Conservation (phyloP, 2,329 filamentous ascomycete species). For the Colletotrichum limetticola region DNA sequence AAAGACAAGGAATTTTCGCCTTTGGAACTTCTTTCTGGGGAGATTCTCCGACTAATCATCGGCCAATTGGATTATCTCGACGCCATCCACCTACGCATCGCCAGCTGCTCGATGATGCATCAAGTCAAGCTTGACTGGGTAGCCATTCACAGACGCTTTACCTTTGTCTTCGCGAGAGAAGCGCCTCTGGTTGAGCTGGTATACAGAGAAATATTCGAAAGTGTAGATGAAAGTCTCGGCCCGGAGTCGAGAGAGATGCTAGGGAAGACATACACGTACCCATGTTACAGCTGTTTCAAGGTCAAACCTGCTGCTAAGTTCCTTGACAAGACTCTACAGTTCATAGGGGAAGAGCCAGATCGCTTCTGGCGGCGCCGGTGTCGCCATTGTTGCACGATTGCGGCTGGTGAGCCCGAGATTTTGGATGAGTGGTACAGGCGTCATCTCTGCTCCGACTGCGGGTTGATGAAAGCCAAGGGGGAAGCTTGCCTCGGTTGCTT, state of each 20-base stretch:
- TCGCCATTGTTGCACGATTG: background rate
- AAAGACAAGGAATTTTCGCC: background rate
- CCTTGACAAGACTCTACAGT: background rate
- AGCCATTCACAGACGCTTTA: background rate
- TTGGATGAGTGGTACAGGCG: background rate
- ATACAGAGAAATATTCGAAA: background rate
- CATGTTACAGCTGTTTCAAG: background rate
- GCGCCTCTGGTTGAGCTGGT: background rate
- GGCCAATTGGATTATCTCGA: background rate
- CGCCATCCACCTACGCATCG: background rate
- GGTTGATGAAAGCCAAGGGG: background rate
- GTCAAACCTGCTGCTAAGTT: background rate
- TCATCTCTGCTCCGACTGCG: background rate
- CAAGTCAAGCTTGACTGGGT: background rate
- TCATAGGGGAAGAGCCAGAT: background rate
- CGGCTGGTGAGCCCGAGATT: background rate
- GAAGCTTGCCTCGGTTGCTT: background rate
- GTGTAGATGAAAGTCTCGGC: background rate
- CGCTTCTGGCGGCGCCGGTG: background rate
- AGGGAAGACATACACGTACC: background rate
- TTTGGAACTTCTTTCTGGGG: background rate
- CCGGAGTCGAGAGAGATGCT: background rate
- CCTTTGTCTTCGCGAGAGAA: background rate
- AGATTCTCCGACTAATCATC: background rate
- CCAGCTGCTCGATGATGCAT: background rate